A percentile compares a stretch with the other conserved stretches of the same genome.
These are phyloP conservation scores for Mucor saturninus DNA, from an alignment of 371 early-diverging fungal species.

Conservation along the genomic window DNA sequence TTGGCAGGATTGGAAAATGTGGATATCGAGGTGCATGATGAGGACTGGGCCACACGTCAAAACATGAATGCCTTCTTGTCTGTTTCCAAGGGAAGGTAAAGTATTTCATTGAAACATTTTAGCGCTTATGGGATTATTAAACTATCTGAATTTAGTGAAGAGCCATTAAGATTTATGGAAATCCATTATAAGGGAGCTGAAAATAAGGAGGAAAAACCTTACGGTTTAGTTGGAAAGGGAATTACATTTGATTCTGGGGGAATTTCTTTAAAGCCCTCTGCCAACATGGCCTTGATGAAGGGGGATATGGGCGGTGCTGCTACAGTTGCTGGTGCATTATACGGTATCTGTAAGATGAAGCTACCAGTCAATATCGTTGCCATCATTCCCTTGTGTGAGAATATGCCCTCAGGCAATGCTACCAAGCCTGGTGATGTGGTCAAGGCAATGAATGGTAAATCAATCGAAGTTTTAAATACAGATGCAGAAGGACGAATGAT, in stretches of 20 bases:
- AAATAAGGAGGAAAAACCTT: constrained; percentile 52
- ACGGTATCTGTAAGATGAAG: constrained; percentile 65
- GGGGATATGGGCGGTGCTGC: constrained; percentile 92
- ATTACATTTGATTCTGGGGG: constrained; percentile 60
- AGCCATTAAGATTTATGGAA: constrained; percentile 89
- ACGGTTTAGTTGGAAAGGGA: constrained; percentile 85
- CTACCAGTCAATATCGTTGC: constrained; percentile 74
- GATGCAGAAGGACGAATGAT: constrained; percentile 81
- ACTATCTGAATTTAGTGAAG: constrained; percentile 71
- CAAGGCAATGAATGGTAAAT: constrained; percentile 78
- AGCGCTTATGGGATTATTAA: too few species aligned
- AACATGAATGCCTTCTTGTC: constrained; percentile 94
- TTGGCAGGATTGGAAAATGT: constrained; percentile 65
- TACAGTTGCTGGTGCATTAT: constrained; percentile 69
- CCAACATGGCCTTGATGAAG: constrained; percentile 82
- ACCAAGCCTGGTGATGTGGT: constrained; percentile 89
- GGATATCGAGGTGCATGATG: constrained; percentile 77
- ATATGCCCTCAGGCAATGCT: constrained; percentile 79
- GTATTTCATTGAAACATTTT: too few species aligned
- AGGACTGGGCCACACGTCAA: constrained; percentile 77
- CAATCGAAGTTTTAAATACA: constrained; percentile 83
- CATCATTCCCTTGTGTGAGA: constrained; percentile 77
- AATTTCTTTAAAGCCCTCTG: constrained; percentile 82
- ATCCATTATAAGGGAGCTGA: constrained; percentile 91
- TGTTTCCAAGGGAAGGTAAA: constrained; percentile 83